These are phyloP conservation scores for Phytopythium vexans DNA, from an alignment of 352 stramenopile species.

Conservation along the genomic window DNA sequence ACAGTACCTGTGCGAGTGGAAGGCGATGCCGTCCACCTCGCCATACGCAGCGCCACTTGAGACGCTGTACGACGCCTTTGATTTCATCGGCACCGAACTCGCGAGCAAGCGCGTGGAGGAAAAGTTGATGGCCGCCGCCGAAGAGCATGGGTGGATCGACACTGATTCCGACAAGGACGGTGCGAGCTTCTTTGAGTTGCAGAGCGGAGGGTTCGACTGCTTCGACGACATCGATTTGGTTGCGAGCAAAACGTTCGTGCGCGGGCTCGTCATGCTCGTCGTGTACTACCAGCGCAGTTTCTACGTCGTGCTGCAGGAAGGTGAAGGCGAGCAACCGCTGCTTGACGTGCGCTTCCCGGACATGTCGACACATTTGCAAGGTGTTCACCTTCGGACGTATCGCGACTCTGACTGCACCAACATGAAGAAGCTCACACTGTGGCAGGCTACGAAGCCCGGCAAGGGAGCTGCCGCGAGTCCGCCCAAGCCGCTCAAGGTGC, in stretches of 20 bases:
- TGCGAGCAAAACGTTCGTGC: constrained; percentile 87
- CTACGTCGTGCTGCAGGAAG: constrained; percentile 90
- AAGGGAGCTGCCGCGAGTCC: constrained; percentile 54
- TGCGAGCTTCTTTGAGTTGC: constrained; percentile 94
- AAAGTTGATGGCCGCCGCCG: constrained; percentile 83
- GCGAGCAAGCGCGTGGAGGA: constrained; percentile 73
- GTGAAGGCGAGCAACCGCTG: constrained; percentile 89
- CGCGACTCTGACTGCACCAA: constrained; percentile 74
- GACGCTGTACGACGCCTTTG: constrained; percentile 81
- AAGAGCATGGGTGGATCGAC: constrained; percentile 91
- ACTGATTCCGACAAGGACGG: constrained; percentile 41
- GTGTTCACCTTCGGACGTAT: constrained; percentile 85
- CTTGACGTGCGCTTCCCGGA: constrained; percentile 94
- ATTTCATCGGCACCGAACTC: constrained; percentile 84
- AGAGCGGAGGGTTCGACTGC: constrained; percentile 82
- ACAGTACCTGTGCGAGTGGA: constrained; percentile 91
- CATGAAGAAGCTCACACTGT: constrained; percentile 92
- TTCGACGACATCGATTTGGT: constrained; percentile 84
- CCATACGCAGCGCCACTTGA: constrained; percentile 68
- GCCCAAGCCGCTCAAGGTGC: constrained; percentile 75
- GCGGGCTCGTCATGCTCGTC: constrained; percentile 73
- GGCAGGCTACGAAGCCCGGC: constrained; percentile 45
- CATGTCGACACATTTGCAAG: constrained; percentile 86
- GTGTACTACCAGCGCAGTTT: constrained; percentile 89
- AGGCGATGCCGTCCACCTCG: constrained; percentile 62